Evolutionary conservation across 768 basidiomycete species (phyloP), one percentile per base, ranked within the genome.

Genomic region (Clavaria fumosa): DNA sequence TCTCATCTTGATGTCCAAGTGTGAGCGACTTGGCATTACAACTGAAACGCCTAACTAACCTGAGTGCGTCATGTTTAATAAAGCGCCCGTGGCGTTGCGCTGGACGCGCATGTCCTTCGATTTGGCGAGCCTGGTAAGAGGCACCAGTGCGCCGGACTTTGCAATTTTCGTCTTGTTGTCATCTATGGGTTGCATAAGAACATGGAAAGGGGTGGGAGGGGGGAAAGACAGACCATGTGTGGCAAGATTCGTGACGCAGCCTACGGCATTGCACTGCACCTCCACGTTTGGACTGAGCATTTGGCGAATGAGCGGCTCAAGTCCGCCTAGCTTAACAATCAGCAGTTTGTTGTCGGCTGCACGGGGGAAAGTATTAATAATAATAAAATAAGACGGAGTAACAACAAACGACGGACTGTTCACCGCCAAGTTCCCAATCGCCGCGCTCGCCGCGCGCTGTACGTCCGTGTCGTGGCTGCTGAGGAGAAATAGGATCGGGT

Each of bases 111-210:
- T 96, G 56, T 99, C 95, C 61, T 97, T 97, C 17, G 89, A 95
- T 45, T 88, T 78, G 22, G 95, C 95, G 30, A 99, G 70, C 35
- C 95, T 73, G 31, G 95, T 97, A 24, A 99, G 73, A 17, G 95
- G 95, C 15, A 95, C 88, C 38, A 99, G 67, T n/a, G 95, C 95
- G 32, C 95, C 95, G 7, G 90, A 95, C 69, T 96, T 96, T 27
- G 95, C 95, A 40, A 99, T 99, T 70, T 93, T 95, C 35, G 89
- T 95, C 70, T 99, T 99, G 70, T 99, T 99, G 57, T 99, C 95
- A 51, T 99, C 91, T 2, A 7, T 11, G 10, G 19, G 12, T 21
- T 2, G 22, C 28, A n/a, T 3, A 23, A 47, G 34, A 41, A 35
- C 17, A 38, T 46, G 39, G 19, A 24, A 31, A 17, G 31, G 22